Percentiles rank a stretch among this genome's conserved stretches.
Conservation (phyloP, 2,329 filamentous ascomycete genomes). For the Epichloe scottii region DNA sequence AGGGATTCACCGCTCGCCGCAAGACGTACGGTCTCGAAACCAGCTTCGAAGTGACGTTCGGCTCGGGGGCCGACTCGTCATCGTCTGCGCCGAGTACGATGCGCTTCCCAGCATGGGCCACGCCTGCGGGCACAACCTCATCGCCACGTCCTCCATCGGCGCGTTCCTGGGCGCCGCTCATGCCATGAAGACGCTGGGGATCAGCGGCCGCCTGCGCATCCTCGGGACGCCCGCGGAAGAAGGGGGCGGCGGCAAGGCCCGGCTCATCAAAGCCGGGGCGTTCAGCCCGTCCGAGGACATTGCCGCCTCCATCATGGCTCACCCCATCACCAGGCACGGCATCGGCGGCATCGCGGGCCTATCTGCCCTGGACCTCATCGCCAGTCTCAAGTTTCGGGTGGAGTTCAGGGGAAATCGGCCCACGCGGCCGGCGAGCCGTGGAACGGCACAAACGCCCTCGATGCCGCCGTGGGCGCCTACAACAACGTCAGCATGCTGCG, state of each 20-base stretch:
- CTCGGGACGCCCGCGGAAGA: conserved; percentile 31
- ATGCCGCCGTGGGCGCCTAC: conserved; percentile 24
- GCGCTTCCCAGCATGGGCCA: conserved; percentile 32
- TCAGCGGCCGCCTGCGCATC: conserved; percentile 23
- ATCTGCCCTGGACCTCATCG: conserved; percentile 2
- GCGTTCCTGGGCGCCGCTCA: conserved; percentile 25
- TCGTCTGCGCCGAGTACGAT: conserved; percentile 30
- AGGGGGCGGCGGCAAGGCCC: conserved; percentile 27
- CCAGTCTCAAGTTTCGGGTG: conserved; percentile 9
- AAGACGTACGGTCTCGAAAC: conserved; percentile 21
- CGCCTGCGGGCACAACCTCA: conserved; percentile 33
- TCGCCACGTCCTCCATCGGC: conserved; percentile 26
- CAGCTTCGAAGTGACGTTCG: conserved; percentile 18
- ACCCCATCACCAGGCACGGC: conserved; percentile 9
- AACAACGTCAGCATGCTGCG: conserved; percentile 23
- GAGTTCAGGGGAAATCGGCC: conserved; percentile 22
- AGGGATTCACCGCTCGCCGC: conserved; percentile 16
- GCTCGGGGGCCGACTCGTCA: conserved; percentile 19
- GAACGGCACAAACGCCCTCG: conserved; percentile 25
- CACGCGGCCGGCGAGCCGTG: conserved; percentile 25
- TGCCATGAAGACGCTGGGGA: conserved; percentile 16
- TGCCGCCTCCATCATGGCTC: conserved; percentile 17
- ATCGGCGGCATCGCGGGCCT: not conserved
- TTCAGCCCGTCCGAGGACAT: conserved; percentile 10
- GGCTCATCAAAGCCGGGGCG: conserved; percentile 12